phyloP scores from a whole-genome alignment of 345 rosid species.

The Abelmoschus esculentus region DNA sequence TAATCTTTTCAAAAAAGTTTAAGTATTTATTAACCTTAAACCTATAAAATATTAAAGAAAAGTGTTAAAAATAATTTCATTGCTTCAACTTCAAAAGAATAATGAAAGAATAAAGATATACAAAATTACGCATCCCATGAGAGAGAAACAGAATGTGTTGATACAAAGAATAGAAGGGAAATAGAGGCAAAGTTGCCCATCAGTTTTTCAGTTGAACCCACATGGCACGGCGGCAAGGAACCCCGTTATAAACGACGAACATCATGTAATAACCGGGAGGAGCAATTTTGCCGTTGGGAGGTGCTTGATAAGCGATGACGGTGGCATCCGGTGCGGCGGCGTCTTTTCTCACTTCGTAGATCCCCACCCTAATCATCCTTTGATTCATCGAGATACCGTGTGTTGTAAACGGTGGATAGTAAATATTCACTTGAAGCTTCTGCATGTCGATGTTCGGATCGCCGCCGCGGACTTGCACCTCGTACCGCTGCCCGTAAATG shows the following conservation, averaged over 20 bases:
- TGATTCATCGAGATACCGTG: constrained; percentile 65
- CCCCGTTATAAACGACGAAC: constrained; percentile 24
- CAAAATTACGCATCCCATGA: too few relatives aligned
- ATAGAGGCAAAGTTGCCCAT: neutral
- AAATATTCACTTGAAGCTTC: constrained; percentile 33
- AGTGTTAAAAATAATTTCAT: too few relatives aligned
- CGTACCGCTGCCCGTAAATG: constrained; percentile 20
- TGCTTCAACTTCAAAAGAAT: too few relatives aligned
- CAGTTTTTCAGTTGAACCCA: constrained; percentile 28
- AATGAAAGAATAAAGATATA: too few relatives aligned
- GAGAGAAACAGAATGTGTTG: too few relatives aligned
- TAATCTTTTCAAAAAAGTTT: too few relatives aligned
- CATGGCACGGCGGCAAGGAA: constrained; percentile 24
- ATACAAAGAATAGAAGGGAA: too few relatives aligned
- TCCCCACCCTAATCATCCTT: constrained; percentile 25
- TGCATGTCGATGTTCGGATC: neutral
- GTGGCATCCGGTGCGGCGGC: neutral
- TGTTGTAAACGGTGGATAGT: constrained; percentile 61
- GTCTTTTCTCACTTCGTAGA: neutral
- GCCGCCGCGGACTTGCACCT: constrained; percentile 14
- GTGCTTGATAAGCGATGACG: constrained; percentile 14
- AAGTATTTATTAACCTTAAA: too few relatives aligned
- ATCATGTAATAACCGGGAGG: constrained; percentile 43
- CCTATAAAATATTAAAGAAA: too few relatives aligned
- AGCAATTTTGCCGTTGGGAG: constrained; percentile 24